Conservation (phyloP, 108 stramenopile genomes). For the Nitzschia sp. region DNA sequence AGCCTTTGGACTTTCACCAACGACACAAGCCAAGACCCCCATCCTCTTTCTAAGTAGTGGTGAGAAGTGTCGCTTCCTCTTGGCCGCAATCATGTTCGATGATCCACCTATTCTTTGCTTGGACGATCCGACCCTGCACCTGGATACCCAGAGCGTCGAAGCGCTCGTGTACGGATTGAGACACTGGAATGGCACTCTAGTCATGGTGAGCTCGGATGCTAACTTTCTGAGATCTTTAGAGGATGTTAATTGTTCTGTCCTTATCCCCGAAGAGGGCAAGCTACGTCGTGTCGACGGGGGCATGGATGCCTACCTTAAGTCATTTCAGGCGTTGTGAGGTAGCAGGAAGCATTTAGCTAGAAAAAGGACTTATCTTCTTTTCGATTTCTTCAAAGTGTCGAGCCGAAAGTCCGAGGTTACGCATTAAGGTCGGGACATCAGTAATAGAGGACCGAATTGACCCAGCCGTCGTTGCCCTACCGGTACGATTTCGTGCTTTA, state of each 20-base stretch:
- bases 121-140: constrained; percentile 92
- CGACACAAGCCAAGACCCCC: constrained; percentile 73
- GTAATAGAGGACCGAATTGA: too few species aligned
- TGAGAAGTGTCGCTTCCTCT: constrained; percentile 86
- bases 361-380: too few species aligned
- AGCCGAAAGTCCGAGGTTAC: too few species aligned
- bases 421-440: too few species aligned
- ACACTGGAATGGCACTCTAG: constrained; percentile 71
- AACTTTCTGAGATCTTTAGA: constrained; percentile 54
- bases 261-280: constrained; percentile 61
- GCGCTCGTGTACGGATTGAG: constrained; percentile 87
- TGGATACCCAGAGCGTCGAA: constrained; percentile 92
- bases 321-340: not conserved
- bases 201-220: constrained; percentile 66
- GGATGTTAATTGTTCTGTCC: constrained; percentile 53
- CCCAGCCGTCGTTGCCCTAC: too few species aligned
- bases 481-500: too few species aligned
- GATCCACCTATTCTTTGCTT: constrained; percentile 87
- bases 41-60: constrained; percentile 91
- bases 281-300: constrained; percentile 51
- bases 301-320: constrained; percentile 56
- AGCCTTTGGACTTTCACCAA: constrained; percentile 73
- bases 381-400: too few species aligned
- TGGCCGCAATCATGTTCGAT: constrained; percentile 79
- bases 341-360: not conserved